Evolutionary conservation across 2,329 filamentous ascomycete species (phyloP), one percentile per base, ranked within the genome.

Genomic region (Dactylellina drechsleri): DNA sequence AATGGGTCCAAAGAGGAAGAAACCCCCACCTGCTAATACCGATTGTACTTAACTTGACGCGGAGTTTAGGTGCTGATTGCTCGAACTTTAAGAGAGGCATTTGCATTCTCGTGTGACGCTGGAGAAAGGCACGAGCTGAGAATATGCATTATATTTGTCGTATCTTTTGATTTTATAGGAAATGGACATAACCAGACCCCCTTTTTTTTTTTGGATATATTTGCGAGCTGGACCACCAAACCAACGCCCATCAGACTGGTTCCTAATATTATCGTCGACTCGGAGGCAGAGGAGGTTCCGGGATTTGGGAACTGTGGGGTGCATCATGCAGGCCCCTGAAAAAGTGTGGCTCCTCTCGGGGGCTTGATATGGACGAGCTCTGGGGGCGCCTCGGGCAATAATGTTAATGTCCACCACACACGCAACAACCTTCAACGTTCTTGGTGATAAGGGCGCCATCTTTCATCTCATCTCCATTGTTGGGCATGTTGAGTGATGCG

Each of bases 241-340:
- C 65, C 13, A 45, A 60, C 66, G 61, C 57, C 66, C 66, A 68
- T 57, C 50, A 61, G 54, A 54, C 61, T 66, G 61, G 70, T 74
- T 67, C 70, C 70, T 66, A 66, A 67, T 66, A 74, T 74, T 66
- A 74, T n/a, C 43, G 6, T 36, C 31, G 31, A 36, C 31, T 36
- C 31, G 13, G 16, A 47, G 56, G 60, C 64, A 62, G 50, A 71
- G 58, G 45, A 28, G 61, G 56, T 62, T 74, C 62, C 62, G 57
- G 70, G 70, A 74, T 66, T 74, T 74, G 68, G 68, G 68, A 73
- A 73, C 60, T 74, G 70, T 61, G 70, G 70, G 70, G 70, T 74
- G 70, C 70, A 52, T 74, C 62, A 74, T 74, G 70, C 70, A 61
- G 70, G 64, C 62, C 70, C 70, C 70, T 66, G 64, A 74, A 74